phyloP scores from a whole-genome alignment of 2,329 filamentous ascomycete species.

The Sclerotinia subarctica region DNA sequence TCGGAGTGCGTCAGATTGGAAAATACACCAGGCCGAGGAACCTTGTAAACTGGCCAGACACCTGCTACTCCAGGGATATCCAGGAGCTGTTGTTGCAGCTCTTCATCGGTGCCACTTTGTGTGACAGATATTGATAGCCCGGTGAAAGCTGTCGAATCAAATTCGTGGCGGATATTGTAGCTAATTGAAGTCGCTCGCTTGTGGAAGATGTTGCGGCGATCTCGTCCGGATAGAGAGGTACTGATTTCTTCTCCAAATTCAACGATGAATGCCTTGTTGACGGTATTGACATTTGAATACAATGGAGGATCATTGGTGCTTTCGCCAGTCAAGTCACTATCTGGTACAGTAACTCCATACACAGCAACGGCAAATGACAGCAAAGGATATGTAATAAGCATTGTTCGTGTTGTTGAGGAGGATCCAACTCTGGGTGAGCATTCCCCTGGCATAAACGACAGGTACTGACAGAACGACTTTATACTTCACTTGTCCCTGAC shows the following conservation, averaged over 20 bases:
- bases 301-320: not conserved
- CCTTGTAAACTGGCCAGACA: constrained; percentile 15
- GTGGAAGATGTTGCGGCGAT: constrained; percentile 6
- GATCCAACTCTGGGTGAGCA: too few species aligned
- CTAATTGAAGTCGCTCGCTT: constrained; percentile 8
- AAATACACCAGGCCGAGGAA: constrained; percentile 3
- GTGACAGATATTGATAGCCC: constrained; percentile 17
- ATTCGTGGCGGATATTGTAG: constrained; percentile 21
- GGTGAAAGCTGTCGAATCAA: constrained; percentile 5
- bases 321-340: not conserved
- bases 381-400: not conserved
- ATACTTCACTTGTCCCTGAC: not conserved
- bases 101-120: not conserved
- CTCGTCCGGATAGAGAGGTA: not conserved
- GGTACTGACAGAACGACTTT: not conserved
- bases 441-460: not conserved
- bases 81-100: constrained; percentile 8
- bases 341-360: not conserved
- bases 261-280: constrained; percentile 19
- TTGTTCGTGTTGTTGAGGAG: not conserved
- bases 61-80: constrained; percentile 4
- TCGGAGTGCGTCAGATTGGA: not conserved
- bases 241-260: not conserved
- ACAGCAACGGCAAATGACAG: not conserved
- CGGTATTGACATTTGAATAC: not conserved